Evolutionary conservation across 1,139 yeast species (phyloP), one percentile per base, ranked within the genome.

Genomic region (Suhomyces anneliseae): DNA sequence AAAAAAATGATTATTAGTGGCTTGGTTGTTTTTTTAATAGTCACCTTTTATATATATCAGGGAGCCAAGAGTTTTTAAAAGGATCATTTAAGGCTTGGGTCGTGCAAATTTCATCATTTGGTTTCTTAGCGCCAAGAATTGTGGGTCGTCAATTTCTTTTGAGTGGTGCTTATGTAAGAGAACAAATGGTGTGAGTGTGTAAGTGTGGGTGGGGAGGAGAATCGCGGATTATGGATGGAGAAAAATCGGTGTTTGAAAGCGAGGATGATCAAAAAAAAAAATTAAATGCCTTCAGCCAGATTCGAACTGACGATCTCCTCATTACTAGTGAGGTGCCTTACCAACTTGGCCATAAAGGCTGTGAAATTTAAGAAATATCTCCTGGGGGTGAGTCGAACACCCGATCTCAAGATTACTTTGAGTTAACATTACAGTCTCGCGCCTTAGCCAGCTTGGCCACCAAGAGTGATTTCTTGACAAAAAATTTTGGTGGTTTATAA

Each of bases 241-340:
- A 19, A 19, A 4, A 19, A 19, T 1, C 24, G 4, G 24, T 19
- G 4, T 19, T 1, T 6, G 6, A 19, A 19, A 19, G 24, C 24
- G 24, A 19, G 24, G 15, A 14, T 14, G 15, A 14, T 29, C n/a
- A 5, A 11, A 29, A 11, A 11, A 7, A 14, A 43, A 54, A 70
- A 71, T 68, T 53, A 58, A 58, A 55, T 82, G 87, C 87, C 85
- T 80, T 79, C 83, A 81, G 81, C 82, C 87, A 82, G 87, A 83
- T 74, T 83, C 85, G 89, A 83, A 83, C 89, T 83, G 87, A 81
- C 83, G 90, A 84, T 84, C 90, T 84, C 87, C 83, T 82, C 89
- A 84, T 84, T 84, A 84, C 89, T 84, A 84, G 90, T 84, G 89
- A 82, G 83, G 87, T 86, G 90, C 90, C 89, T 84, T 85, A 84